phyloP scores from a whole-genome alignment of 768 basidiomycete species.

The Leccinellum luteum region DNA sequence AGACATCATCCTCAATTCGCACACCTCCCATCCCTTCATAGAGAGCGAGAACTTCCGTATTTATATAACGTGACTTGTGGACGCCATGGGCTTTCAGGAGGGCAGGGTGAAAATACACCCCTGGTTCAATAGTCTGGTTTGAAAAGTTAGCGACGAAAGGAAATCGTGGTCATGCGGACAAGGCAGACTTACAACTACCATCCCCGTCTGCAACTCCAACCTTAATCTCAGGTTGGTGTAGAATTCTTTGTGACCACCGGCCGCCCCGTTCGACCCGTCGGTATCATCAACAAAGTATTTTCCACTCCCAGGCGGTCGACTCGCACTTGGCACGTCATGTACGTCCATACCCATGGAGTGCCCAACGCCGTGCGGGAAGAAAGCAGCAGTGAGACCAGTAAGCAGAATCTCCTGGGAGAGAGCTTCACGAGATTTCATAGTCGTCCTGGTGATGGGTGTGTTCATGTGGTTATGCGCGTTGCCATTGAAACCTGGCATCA shows the following conservation, averaged over 20 bases:
- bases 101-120: constrained; percentile 81
- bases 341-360: constrained; percentile 94
- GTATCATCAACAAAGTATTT: constrained; percentile 71
- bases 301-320: constrained; percentile 60
- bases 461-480: background rate
- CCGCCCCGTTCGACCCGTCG: constrained; percentile 62
- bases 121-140: constrained; percentile 83
- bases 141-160: background rate
- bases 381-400: constrained; percentile 76
- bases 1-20: constrained; percentile 88
- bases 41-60: constrained; percentile 17
- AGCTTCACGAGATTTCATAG: constrained; percentile 11
- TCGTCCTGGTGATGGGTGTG: background rate
- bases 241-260: constrained; percentile 59
- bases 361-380: constrained; percentile 93
- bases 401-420: constrained; percentile 56
- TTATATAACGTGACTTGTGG: constrained; percentile 52
- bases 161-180: background rate
- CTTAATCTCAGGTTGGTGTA: constrained; percentile 81
- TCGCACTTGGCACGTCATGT: constrained; percentile 86
- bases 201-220: constrained; percentile 66
- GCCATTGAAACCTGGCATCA: constrained; percentile 6
- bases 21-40: constrained; percentile 90
- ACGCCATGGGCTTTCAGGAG: constrained; percentile 64
- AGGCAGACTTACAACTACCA: constrained; percentile 76